phyloP scores from a whole-genome alignment of 192 early-diverging fungal genomes.

The Backusella morwellensis region DNA sequence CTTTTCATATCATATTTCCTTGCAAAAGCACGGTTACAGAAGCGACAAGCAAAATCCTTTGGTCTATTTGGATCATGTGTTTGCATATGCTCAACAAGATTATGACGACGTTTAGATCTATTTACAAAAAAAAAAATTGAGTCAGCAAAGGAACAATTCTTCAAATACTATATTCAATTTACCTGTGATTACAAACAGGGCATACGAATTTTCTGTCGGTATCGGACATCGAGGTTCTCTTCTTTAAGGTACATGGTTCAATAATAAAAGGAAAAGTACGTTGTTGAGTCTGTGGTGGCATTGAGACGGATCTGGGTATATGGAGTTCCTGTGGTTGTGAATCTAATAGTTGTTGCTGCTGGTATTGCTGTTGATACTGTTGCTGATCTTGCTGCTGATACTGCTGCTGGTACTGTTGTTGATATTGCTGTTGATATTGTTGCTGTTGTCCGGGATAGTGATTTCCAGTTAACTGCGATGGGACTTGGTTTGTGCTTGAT shows the following conservation, averaged over 20 bases:
- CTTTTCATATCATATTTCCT: slow-evolving; percentile 22
- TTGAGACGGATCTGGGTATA: neutral
- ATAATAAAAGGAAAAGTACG: neutral
- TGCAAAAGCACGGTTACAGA: slow-evolving; percentile 10
- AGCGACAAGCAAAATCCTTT: slow-evolving; percentile 1
- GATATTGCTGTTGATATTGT: neutral
- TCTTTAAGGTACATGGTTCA: neutral
- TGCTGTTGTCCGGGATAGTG: neutral
- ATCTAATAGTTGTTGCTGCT: neutral
- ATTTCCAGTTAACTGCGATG: neutral
- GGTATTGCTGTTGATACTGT: neutral
- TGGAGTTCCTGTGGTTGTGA: neutral
- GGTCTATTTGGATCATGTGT: slow-evolving; percentile 22
- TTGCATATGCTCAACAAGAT: slow-evolving; percentile 21
- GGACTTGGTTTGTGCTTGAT: neutral
- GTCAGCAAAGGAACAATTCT: neutral
- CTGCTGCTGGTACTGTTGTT: neutral
- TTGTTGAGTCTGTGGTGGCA: neutral
- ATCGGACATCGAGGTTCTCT: neutral
- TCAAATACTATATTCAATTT: neutral
- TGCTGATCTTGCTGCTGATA: neutral
- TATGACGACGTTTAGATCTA: slow-evolving; percentile 17
- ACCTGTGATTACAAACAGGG: slow-evolving; percentile 17
- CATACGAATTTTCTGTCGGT: slow-evolving; percentile 8
- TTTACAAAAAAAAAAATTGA: neutral